Base-by-base conservation (phyloP, 495 filamentous ascomycete species). In the Mycothermus thermophilus region DNA sequence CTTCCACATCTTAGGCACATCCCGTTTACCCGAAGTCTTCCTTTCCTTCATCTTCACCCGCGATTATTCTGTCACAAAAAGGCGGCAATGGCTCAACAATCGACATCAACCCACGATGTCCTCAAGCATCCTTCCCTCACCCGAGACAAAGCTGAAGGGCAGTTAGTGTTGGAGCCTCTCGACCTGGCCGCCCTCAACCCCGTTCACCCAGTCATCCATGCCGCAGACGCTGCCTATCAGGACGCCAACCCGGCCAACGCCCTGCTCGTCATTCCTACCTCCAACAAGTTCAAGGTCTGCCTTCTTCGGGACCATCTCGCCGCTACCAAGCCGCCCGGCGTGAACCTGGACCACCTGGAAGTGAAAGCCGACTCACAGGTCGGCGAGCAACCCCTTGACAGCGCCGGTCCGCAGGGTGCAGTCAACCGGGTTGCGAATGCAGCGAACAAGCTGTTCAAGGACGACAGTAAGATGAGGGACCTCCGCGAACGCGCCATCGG, bases 341-440 rank as follows among this genome's bases (percentile, higher is more conserved):
- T 16, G 32, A 4, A 21, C 8, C n/a, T 38, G 6, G 23, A 39
- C 22, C 8, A 8, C 3, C 15, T 30, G 10, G 30, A 32, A 5
- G 8, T 43, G 28, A 15, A 31, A 3, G 48, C 33, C 13, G 8
- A 20, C 2, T 48, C 48, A 9, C 30, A 28, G 4, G 44, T 41
- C 23, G 48, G 48, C 31, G 45, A 51, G 33, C 48, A 51, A 27
- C 41, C 48, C 6, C 48, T 48, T 19, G 27, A 48, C 32, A 7
- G 9, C 2, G 34, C 39, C 1, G 48, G 44, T 0, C 14, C 29
- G 8, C 10, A 20, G 4, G 48, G 48, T 1, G 44, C 44, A 1
- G 9, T 15, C 24, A 48, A 43, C 32, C 25, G 48, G 3, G 41
- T 45, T n/a, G n/a, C 15, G 6, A 38, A 45, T 15, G 40, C 38